Conservation (phyloP, 768 basidiomycete species). For the Lepiota brunneoincarnata region DNA sequence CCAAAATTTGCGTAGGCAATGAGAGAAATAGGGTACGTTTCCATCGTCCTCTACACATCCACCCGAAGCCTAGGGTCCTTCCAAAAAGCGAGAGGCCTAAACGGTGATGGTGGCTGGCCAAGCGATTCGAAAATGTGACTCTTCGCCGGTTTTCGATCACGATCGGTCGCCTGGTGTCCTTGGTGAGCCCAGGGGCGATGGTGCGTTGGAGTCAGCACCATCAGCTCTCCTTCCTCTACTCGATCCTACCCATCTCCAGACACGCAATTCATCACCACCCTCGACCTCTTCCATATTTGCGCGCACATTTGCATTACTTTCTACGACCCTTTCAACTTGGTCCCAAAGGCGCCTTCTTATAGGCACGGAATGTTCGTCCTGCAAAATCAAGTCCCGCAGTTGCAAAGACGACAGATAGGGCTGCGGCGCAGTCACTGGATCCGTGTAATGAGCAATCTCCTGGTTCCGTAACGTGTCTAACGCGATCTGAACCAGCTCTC, state of each 20-base stretch:
- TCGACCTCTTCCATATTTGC: conserved; percentile 79
- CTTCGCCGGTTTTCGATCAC: not conserved
- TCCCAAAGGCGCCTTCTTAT: conserved; percentile 72
- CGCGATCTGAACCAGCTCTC: conserved; percentile 73
- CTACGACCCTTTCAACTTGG: conserved; percentile 80
- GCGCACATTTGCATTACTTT: conserved; percentile 88
- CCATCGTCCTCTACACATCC: not conserved
- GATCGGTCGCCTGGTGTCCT: not conserved
- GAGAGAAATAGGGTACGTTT: conserved; percentile 1
- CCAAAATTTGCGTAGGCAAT: not conserved
- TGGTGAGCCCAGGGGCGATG: not conserved
- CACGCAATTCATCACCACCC: conserved; percentile 85
- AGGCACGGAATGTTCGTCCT: conserved; percentile 74
- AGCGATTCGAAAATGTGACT: no score
- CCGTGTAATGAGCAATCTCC: conserved; percentile 78
- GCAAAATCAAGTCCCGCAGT: conserved; percentile 82
- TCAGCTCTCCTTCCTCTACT: conserved; percentile 21
- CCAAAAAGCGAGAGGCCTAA: not conserved
- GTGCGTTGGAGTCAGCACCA: conserved; percentile 13
- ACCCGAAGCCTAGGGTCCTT: not conserved
- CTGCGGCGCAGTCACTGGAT: conserved; percentile 70
- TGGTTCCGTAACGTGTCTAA: conserved; percentile 80
- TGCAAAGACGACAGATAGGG: conserved; percentile 84
- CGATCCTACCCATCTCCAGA: conserved; percentile 87
- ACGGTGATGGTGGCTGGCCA: not conserved